These are phyloP conservation scores for Adansonia madagascariensis DNA, from an alignment of 441 rosid genomes.

Conservation along the genomic window DNA sequence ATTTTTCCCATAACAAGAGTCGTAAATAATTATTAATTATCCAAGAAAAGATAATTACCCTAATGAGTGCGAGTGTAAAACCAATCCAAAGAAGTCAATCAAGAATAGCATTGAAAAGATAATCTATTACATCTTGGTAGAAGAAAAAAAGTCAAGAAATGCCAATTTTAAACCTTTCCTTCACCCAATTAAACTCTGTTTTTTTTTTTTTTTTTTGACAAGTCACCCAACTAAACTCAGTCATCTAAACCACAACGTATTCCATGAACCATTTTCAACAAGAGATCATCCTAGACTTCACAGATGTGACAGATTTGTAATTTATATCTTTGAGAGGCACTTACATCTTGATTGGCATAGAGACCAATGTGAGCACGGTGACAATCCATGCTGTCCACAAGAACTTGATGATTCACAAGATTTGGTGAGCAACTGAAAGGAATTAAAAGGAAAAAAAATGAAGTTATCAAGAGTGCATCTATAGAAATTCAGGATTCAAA, in stretches of 20 bases:
- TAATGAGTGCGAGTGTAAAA: not conserved
- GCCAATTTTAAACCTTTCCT: not conserved
- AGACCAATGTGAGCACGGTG: slow-evolving; percentile 81
- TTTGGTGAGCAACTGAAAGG: slow-evolving; percentile 80
- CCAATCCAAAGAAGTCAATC: not conserved
- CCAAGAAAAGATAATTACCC: not conserved
- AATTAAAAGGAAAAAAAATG: slow-evolving; percentile 25
- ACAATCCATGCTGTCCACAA: slow-evolving; percentile 89
- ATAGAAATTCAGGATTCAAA: slow-evolving; percentile 4
- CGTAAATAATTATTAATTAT: not conserved
- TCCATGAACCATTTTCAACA: not conserved
- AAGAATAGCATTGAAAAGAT: not conserved
- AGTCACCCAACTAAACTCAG: not conserved
- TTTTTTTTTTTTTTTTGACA: not conserved
- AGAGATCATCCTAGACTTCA: not conserved
- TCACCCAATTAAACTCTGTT: not conserved
- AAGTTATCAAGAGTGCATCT: slow-evolving; percentile 22
- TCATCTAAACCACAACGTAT: not conserved
- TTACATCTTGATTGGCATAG: slow-evolving; percentile 91
- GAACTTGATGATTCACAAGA: slow-evolving; percentile 81
- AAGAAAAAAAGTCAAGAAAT: not conserved
- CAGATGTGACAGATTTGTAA: not conserved
- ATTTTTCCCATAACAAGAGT: not conserved
- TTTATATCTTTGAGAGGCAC: slow-evolving; percentile 29
- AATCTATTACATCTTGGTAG: not conserved